Base-by-base conservation (phyloP, 257 asterid genomes). In the Solanum appendiculatum region DNA sequence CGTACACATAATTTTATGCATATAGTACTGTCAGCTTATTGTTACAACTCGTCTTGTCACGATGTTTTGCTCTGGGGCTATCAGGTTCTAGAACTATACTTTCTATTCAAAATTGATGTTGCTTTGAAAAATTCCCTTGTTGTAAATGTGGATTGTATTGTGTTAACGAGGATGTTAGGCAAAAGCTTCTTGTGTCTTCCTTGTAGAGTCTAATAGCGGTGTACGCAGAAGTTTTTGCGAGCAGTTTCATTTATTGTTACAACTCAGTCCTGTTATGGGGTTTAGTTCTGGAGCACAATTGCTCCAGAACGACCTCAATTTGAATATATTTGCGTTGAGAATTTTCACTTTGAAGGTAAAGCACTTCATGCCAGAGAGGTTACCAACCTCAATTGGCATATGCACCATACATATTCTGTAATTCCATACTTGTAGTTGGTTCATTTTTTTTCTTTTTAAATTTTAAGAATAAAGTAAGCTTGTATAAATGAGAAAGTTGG, bases 81-180 rank as follows among this genome's bases (percentile, higher is more conserved):
- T 70, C 3, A 13, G 25, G 13, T 48, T 15, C 58, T 21, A 48
- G 14, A 69, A 69, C 3, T 72, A 72, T 34, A 34, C 46, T 21
- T 34, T 34, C 31, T 21, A 73, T 73, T 12, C 82, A 12, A 73
- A 74, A 23, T 74, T 23, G 23, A 6, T 74, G 48, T 25, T 63
- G 33, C 70, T 63, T 96, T 44, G 51, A 63, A 21, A 96, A 93
- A 91, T 85, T 91, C 20, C 99, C 98, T 37, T 91, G 92, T 87
- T 95, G 98, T 42, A 98, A 97, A 7, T 95, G 99, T 85, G 99
- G 98, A 31, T 95, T 94, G 78, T 95, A 93, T 34, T 92, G 92
- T 86, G 86, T 9, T 56, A 72, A 70, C 69, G 86, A 16, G 40
- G 27, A 37, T 44, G 82, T 37, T 37, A 23, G 11, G 60, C 63